Evolutionary conservation across 805 yeast genomes (phyloP).

Genomic region (Metschnikowia vanudenii): DNA sequence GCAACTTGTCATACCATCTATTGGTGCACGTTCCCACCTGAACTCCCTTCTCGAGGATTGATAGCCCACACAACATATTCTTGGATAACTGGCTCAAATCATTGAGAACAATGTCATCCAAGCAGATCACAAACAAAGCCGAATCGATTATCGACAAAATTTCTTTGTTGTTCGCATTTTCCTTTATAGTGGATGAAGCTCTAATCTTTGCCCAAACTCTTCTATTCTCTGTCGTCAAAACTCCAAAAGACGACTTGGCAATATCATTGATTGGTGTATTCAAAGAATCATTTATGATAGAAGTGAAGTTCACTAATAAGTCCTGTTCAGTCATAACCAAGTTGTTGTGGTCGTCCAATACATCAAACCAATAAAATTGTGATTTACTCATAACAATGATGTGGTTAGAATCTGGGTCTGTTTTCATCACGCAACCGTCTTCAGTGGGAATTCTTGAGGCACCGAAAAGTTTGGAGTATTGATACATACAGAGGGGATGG

Average conservation of each 20-base stretch:
- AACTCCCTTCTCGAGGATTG: conserved; percentile 74
- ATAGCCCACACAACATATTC: conserved; percentile 86
- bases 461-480: conserved; percentile 82
- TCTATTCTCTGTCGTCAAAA: conserved; percentile 86
- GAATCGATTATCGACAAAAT: conserved; percentile 74
- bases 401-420: conserved; percentile 73
- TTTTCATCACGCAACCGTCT: conserved; percentile 81
- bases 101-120: conserved; percentile 72
- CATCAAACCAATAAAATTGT: conserved; percentile 95
- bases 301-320: conserved; percentile 67
- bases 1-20: conserved; percentile 92
- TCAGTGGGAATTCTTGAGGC: conserved; percentile 81
- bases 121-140: conserved; percentile 77
- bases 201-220: conserved; percentile 83
- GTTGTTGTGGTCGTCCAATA: conserved; percentile 69
- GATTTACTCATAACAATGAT: conserved; percentile 79
- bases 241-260: conserved; percentile 81
- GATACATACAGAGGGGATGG: conserved; percentile 82
- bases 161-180: conserved; percentile 58
- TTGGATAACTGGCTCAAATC: conserved; percentile 66
- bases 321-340: conserved; percentile 73
- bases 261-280: conserved; percentile 52
- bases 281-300: conserved; percentile 73
- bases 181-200: conserved; percentile 39
- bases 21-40: conserved; percentile 94